Evolutionary conservation across 768 basidiomycete species (phyloP), one percentile per base, ranked within the genome.

Genomic region (Filobasidium wieringae): DNA sequence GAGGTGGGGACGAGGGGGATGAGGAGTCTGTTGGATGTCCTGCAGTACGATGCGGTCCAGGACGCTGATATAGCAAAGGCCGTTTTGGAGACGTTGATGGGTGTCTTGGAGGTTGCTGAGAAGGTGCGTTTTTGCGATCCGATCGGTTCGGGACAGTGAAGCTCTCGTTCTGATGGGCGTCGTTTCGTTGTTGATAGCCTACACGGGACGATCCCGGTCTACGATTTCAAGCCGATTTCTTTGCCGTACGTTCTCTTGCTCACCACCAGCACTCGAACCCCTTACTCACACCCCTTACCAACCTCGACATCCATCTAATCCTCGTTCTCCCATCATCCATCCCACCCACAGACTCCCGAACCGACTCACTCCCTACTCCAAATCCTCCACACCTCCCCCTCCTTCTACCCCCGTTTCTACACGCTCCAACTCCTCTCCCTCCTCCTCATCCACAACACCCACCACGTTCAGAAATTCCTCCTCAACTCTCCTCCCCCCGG

Each of bases 11-110:
- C 81, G 60, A 79, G 79, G 47, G 86, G 89, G 1, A 78, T 97
- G 7, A 75, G 80, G 8, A 85, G 87, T 3, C 80, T 97, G 17
- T 69, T 95, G 3, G 83, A 85, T 29, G 85, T 88, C 31, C 77
- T 96, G 31, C 80, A 84, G 66, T 86, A 86, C 59, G 92, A 96
- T 69, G 87, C 90, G 0, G 84, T 88, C 64, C 81, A 90, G 52
- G 95, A 99, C 72, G 78, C 83, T 4, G 95, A 97, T 66, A 88
- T 87, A 60, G 92, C 85, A 0, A 95, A 88, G 69, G 92, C 91
- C 22, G 84, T 85, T 4, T 76, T 99, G 65, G 95, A 99, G 76
- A 95, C 90, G 0, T 76, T 97, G 54, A 80, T 82, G 68, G 74
- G 83, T 59, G 79, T 99, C 29, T 95, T 90, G 73, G 90, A 96